These are phyloP conservation scores for Whalleya microplaca DNA, from an alignment of 2,329 filamentous ascomycete species.

Conservation along the genomic window DNA sequence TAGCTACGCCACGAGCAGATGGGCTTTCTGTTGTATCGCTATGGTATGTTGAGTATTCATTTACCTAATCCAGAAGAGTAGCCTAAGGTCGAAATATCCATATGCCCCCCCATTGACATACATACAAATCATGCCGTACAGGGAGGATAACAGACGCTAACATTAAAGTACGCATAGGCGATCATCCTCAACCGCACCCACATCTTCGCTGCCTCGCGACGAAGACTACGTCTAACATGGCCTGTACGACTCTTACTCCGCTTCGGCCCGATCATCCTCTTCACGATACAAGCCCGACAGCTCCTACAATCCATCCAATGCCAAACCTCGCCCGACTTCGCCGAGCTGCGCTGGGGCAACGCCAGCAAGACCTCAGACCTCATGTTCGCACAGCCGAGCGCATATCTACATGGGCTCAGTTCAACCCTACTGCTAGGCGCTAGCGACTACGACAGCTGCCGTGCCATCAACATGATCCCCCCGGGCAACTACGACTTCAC, in stretches of 20 bases:
- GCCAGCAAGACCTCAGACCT: slow-evolving; percentile 66
- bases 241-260: slow-evolving; percentile 72
- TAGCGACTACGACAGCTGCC: slow-evolving; percentile 74
- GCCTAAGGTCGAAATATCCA: not conserved
- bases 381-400: slow-evolving; percentile 71
- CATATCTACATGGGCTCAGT: slow-evolving; percentile 72
- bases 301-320: slow-evolving; percentile 88
- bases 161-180: slow-evolving; percentile 51
- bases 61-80: not conserved
- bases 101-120: not conserved
- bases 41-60: slow-evolving; percentile 56
- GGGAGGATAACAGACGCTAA: slow-evolving; percentile 13
- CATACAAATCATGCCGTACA: not conserved
- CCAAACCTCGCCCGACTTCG: slow-evolving; percentile 79
- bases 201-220: slow-evolving; percentile 88
- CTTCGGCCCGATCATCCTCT: slow-evolving; percentile 69
- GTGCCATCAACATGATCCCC: slow-evolving; percentile 73
- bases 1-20: slow-evolving; percentile 87
- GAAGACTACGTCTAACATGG: slow-evolving; percentile 77
- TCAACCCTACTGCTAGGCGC: slow-evolving; percentile 74
- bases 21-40: slow-evolving; percentile 85
- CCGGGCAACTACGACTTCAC: slow-evolving; percentile 52
- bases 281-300: slow-evolving; percentile 68
- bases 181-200: slow-evolving; percentile 88
- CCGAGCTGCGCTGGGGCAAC: slow-evolving; percentile 70